A percentile compares a stretch with the other conserved stretches of the same genome.
phyloP scores from a whole-genome alignment of 2,329 filamentous ascomycete genomes.

The Sclerotinia subarctica region DNA sequence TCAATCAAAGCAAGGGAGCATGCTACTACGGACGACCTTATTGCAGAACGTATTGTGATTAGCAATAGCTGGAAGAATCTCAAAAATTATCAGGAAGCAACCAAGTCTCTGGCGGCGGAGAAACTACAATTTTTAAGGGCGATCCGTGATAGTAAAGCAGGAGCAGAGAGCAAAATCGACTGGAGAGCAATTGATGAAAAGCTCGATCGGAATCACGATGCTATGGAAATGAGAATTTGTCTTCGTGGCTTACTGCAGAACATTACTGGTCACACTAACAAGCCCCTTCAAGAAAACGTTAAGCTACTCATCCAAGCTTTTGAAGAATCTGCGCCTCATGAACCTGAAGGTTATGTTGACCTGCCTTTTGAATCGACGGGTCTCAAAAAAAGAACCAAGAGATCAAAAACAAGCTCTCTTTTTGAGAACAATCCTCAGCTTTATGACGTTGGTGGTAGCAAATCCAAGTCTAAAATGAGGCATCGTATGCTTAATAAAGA shows the following conservation, averaged over 20 bases:
- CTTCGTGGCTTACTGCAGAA: slow-evolving; percentile 33
- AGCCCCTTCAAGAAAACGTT: slow-evolving; percentile 35
- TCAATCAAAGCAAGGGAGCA: slow-evolving; percentile 41
- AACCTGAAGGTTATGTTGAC: slow-evolving; percentile 25
- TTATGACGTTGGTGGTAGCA: neutral
- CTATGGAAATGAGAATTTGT: slow-evolving; percentile 33
- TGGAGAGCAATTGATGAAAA: slow-evolving; percentile 48
- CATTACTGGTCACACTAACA: slow-evolving; percentile 32
- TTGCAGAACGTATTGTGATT: slow-evolving; percentile 27
- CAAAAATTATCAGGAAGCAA: slow-evolving; percentile 44
- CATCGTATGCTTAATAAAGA: slow-evolving; percentile 12
- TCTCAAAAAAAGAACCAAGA: neutral
- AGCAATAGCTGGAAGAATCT: slow-evolving; percentile 44
- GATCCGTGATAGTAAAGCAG: slow-evolving; percentile 44
- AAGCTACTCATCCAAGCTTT: slow-evolving; percentile 31
- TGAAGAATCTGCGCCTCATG: slow-evolving; percentile 29
- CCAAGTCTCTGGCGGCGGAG: slow-evolving; percentile 45
- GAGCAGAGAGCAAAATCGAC: slow-evolving; percentile 47
- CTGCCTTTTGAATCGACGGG: slow-evolving; percentile 14
- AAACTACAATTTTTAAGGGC: slow-evolving; percentile 46
- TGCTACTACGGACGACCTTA: slow-evolving; percentile 26
- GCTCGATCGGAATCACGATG: slow-evolving; percentile 42
- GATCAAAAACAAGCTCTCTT: neutral
- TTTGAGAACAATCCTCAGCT: slow-evolving; percentile 6
- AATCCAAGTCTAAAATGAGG: slow-evolving; percentile 16